These are phyloP conservation scores for Chenopodium berlandieri DNA, from an alignment of 148 eudicot genomes.

Conservation along the genomic window DNA sequence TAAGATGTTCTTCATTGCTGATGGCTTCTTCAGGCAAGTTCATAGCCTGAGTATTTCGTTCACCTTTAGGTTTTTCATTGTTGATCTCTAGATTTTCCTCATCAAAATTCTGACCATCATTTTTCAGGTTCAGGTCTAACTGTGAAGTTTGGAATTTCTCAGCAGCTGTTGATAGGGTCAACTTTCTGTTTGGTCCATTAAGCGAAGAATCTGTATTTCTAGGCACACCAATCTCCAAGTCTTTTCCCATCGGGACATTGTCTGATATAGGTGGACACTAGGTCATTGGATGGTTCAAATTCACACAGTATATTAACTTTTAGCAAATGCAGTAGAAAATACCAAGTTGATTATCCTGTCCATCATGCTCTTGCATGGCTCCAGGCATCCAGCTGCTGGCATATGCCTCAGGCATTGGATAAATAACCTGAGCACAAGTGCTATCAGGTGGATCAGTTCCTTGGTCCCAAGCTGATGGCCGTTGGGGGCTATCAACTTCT, in stretches of 20 bases:
- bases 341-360: conserved; percentile 44
- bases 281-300: background rate
- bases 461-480: conserved; percentile 49
- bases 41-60: conserved; percentile 29
- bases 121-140: conserved; percentile 25
- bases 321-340: conserved; percentile 16
- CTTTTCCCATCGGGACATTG: conserved; percentile 46
- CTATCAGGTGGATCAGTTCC: conserved; percentile 60
- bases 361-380: conserved; percentile 33
- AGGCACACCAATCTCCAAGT: conserved; percentile 46
- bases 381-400: conserved; percentile 54
- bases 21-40: conserved; percentile 33
- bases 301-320: background rate
- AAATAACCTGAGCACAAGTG: conserved; percentile 70
- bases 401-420: conserved; percentile 46
- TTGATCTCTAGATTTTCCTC: conserved; percentile 31
- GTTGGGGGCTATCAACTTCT: conserved; percentile 62
- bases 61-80: conserved; percentile 32
- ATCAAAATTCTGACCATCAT: conserved; percentile 29
- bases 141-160: conserved; percentile 25
- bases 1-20: conserved; percentile 26
- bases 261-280: conserved; percentile 25
- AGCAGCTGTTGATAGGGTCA: conserved; percentile 15
- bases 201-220: conserved; percentile 39
- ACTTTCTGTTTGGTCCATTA: conserved; percentile 32